These are phyloP conservation scores for Hygrophorus russula DNA, from an alignment of 768 basidiomycete genomes.

Conservation along the genomic window DNA sequence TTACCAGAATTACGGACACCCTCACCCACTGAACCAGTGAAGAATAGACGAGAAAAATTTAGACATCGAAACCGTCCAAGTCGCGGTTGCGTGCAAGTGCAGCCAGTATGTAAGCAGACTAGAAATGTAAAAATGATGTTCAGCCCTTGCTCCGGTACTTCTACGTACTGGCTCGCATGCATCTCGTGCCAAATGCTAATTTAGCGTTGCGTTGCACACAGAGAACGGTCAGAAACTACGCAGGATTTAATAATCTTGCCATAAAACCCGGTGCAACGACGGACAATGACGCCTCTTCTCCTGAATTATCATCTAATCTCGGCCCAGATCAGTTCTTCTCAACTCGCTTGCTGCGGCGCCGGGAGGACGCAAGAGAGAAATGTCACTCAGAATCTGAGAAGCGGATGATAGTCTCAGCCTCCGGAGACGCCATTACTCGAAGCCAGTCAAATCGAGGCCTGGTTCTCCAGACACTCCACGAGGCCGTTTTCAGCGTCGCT, in stretches of 20 bases:
- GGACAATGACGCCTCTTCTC: neutral
- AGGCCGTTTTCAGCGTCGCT: neutral
- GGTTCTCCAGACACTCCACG: neutral
- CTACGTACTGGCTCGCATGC: neutral
- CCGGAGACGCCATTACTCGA: neutral
- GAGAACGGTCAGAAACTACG: neutral
- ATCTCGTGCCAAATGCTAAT: neutral
- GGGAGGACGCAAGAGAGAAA: neutral
- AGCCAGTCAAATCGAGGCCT: neutral
- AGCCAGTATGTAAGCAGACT: too few relatives aligned
- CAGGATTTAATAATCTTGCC: too few relatives aligned
- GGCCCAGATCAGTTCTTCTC: neutral
- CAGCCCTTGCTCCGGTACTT: neutral
- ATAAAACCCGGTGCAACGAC: neutral
- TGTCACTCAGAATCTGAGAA: neutral
- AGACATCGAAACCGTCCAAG: slow-evolving; percentile 17
- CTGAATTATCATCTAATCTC: neutral
- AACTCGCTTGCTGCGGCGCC: neutral
- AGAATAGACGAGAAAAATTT: slow-evolving; percentile 30
- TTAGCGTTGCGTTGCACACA: neutral
- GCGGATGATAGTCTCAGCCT: neutral
- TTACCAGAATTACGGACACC: neutral
- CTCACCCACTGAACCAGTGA: slow-evolving; percentile 35
- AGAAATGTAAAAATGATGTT: neutral
- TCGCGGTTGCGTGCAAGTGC: too few relatives aligned